These are phyloP conservation scores for Aspergillus viridinutans DNA, from an alignment of 2,329 filamentous ascomycete genomes.

Conservation along the genomic window DNA sequence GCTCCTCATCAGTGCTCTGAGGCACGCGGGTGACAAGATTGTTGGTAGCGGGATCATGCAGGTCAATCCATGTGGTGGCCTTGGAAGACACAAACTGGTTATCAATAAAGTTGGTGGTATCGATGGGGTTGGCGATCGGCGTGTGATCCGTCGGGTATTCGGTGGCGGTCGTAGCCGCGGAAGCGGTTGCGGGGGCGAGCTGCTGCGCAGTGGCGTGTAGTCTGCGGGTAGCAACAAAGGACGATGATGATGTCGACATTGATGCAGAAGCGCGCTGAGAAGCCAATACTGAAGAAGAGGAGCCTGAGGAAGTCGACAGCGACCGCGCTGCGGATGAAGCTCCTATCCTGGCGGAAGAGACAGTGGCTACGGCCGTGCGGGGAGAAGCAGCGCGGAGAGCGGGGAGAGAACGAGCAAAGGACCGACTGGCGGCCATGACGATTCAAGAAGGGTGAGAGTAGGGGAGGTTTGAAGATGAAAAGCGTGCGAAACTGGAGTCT, in stretches of 20 bases:
- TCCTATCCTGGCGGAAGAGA: slow-evolving; percentile 19
- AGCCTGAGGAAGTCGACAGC: slow-evolving; percentile 18
- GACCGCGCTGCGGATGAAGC: slow-evolving; percentile 21
- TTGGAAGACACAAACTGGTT: slow-evolving; percentile 59
- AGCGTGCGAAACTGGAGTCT: neutral
- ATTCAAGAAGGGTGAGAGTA: neutral
- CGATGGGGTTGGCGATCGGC: slow-evolving; percentile 50
- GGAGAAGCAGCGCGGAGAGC: slow-evolving; percentile 34
- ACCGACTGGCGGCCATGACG: slow-evolving; percentile 38
- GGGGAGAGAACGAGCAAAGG: slow-evolving; percentile 35
- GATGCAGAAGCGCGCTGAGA: slow-evolving; percentile 13
- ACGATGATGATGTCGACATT: slow-evolving; percentile 13
- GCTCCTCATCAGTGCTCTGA: slow-evolving; percentile 61
- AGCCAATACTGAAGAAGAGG: slow-evolving; percentile 18
- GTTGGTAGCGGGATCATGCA: slow-evolving; percentile 63
- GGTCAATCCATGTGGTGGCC: slow-evolving; percentile 59
- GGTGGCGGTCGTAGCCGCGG: slow-evolving; percentile 47
- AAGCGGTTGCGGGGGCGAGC: slow-evolving; percentile 47
- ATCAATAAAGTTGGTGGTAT: slow-evolving; percentile 62
- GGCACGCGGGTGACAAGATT: slow-evolving; percentile 63
- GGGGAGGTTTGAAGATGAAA: neutral
- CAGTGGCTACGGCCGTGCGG: slow-evolving; percentile 29
- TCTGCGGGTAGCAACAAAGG: slow-evolving; percentile 24
- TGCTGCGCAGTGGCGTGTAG: slow-evolving; percentile 55
- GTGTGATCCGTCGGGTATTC: slow-evolving; percentile 56